Evolutionary conservation across 345 rosid genomes (phyloP), one percentile per base, ranked within the genome.

Genomic region (Citrus sp.): DNA sequence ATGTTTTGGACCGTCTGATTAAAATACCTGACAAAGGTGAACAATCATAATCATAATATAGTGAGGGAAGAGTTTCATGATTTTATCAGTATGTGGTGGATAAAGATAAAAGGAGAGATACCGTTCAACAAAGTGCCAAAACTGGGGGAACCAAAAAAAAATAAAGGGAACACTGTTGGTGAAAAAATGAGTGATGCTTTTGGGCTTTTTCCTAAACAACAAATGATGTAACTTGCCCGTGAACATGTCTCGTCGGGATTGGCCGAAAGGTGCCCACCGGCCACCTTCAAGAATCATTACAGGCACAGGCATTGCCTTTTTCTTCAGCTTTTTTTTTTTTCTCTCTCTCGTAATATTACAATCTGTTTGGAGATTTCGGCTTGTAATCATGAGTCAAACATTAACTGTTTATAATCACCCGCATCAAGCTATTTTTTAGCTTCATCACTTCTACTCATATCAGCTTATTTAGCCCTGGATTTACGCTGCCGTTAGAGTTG

Each of bases 211-310:
- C 86, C 84, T 59, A 80, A 84, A 78, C 77, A 81, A 88, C 89
- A 78, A 85, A 80, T 22, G 54, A 69, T 58, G 78, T 79, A 80
- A 72, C 55, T 73, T 82, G 77, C 89, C 89, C 87, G 90, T 88
- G 91, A 87, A 79, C 69, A 25, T 76, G 69, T 85, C 83, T 55
- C 74, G 74, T 74, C 82, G 81, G 66, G 28, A 74, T 35, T 28
- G 63, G 77, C 84, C 78, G 77, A 80, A 84, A 82, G 88, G 62
- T 66, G 54, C 51, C 77, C 68, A 74, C 54, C 49, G 54, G 40
- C 77, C 68, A 70, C 54, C 70, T 60, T 73, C 59, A 30, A 80
- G 75, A 78, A 87, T 85, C 87, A 80, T 82, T 46, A 13, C 18
- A 13, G 18, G 0, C 72, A 67, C 84, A 51, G 40, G 61, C 76